phyloP scores from a whole-genome alignment of 2,329 filamentous ascomycete species.

The Pseudogymnoascus destructans region DNA sequence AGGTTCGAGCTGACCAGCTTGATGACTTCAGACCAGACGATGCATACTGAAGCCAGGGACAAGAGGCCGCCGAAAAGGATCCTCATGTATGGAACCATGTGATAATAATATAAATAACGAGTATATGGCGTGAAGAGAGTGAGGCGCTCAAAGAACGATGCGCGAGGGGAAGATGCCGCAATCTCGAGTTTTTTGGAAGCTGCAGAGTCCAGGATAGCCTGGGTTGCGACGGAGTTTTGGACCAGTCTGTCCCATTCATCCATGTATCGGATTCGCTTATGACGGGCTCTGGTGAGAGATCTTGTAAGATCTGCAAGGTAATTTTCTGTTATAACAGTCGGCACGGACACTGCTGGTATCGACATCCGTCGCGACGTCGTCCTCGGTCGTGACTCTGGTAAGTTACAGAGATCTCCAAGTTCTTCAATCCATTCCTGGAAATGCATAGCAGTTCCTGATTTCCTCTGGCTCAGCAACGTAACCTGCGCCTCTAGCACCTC shows the following conservation, averaged over 20 bases:
- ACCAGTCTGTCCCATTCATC: slow-evolving; percentile 78
- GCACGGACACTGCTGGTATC: slow-evolving; percentile 39
- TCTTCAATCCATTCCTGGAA: slow-evolving; percentile 96
- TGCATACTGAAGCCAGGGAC: slow-evolving; percentile 61
- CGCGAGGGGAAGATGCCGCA: slow-evolving; percentile 41
- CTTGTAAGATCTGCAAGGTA: slow-evolving; percentile 85
- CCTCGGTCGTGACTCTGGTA: slow-evolving; percentile 48
- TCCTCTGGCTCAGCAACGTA: slow-evolving; percentile 63
- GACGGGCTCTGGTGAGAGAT: slow-evolving; percentile 66
- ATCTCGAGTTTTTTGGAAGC: slow-evolving; percentile 73
- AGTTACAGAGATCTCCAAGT: slow-evolving; percentile 60
- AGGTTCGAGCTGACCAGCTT: slow-evolving; percentile 67
- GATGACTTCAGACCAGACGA: slow-evolving; percentile 89
- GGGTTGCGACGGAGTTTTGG: slow-evolving; percentile 57
- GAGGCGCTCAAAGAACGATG: slow-evolving; percentile 39
- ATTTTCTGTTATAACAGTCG: slow-evolving; percentile 79
- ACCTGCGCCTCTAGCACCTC: slow-evolving; percentile 76
- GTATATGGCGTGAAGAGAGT: slow-evolving; percentile 66
- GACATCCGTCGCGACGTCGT: slow-evolving; percentile 30
- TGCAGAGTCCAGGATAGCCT: slow-evolving; percentile 72
- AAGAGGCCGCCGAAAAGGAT: slow-evolving; percentile 54
- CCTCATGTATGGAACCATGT: slow-evolving; percentile 56
- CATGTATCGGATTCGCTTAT: slow-evolving; percentile 69
- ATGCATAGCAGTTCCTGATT: slow-evolving; percentile 59
- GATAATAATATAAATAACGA: slow-evolving; percentile 64